Base-by-base conservation (phyloP, 805 yeast species). In the Yamadazyma akitaensis region DNA sequence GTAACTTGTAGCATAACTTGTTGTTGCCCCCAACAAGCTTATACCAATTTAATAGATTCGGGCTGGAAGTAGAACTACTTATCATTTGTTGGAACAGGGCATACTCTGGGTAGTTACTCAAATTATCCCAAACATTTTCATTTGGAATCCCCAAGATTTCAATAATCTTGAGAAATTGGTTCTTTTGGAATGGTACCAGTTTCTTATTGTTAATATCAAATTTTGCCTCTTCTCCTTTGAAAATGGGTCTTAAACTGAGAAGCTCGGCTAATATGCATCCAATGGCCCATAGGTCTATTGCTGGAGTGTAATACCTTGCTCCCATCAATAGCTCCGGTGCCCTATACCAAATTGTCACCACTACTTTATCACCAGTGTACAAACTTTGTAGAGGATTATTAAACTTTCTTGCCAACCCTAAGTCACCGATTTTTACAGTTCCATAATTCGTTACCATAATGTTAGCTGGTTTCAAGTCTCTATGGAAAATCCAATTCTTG, bases 171-270 rank as follows among this genome's bases (percentile, higher is more conserved):
- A 87, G 85, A 61, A 92, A 76, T 68, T 94, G 99, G 61, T 88
- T 91, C 48, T 85, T 82, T 64, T 94, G 99, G 65, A 94, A 94
- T 2, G 98, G 97, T 4, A 92, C 91, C 46, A 82, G 85, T 60
- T 92, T 91, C 60, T 90, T 92, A 54, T 86, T 87, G 50, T 64
- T 68, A 40, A 70, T 61, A 62, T 91, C 98, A 78, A 92, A 86
- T 57, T 92, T 92, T 12, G 96, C 94, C 61, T 94, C 99, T 65
- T 94, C 99, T 44, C 99, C 99, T 63, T 94, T 94, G 70, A 94
- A 94, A 9, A 94, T 84, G 0, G 99, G 99, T 56, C 96, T 70
- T 28, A 94, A 67, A 1, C 96, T 88, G 12, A 94, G 70, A 43
- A 94, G 68, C 61, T 94, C 99, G 0, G 97, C 98, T 54, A 92